A percentile compares a stretch with the other conserved stretches of the same genome.
Evolutionary conservation across 2,329 filamentous ascomycete species (phyloP).

Genomic region (Xylaria sp.): DNA sequence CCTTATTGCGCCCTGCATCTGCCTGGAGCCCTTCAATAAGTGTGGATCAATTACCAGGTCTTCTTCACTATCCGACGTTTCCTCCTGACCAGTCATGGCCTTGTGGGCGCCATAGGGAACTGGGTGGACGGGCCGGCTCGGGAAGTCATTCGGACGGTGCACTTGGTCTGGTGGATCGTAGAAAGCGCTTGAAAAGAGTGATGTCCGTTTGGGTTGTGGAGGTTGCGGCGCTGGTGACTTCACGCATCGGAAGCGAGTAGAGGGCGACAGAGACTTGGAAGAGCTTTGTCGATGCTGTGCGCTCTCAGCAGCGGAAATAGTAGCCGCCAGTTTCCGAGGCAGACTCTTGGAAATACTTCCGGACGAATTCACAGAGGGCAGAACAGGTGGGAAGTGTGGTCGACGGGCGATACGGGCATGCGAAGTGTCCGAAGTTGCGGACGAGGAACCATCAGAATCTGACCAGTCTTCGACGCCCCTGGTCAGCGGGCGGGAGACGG

Average conservation of each 20-base stretch:
- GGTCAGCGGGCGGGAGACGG: conserved; percentile 22
- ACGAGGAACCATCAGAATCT: conserved; percentile 26
- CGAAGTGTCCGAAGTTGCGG: conserved; percentile 25
- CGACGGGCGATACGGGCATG: conserved; percentile 27
- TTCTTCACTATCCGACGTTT: not conserved
- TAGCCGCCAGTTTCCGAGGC: conserved; percentile 24
- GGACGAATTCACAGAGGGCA: conserved; percentile 25
- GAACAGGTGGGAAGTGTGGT: conserved; percentile 29
- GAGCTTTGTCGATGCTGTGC: conserved; percentile 10
- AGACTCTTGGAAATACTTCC: conserved; percentile 30
- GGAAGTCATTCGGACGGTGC: conserved; percentile 1
- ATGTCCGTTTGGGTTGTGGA: conserved; percentile 12
- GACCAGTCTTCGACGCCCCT: conserved; percentile 25
- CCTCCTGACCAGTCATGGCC: conserved; percentile 5
- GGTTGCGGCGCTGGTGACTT: conserved; percentile 21
- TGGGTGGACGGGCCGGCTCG: conserved; percentile 5
- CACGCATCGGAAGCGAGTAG: conserved; percentile 22
- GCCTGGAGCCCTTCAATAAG: conserved; percentile 9
- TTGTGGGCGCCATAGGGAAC: conserved; percentile 14
- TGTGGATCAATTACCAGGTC: not conserved
- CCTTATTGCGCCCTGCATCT: conserved; percentile 10
- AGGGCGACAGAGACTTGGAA: conserved; percentile 24
- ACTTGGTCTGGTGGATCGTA: conserved; percentile 3
- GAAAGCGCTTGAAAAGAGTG: conserved; percentile 21
- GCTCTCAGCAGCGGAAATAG: conserved; percentile 23